These are phyloP conservation scores for Fusarium penzigii DNA, from an alignment of 2,329 filamentous ascomycete genomes.

Conservation along the genomic window DNA sequence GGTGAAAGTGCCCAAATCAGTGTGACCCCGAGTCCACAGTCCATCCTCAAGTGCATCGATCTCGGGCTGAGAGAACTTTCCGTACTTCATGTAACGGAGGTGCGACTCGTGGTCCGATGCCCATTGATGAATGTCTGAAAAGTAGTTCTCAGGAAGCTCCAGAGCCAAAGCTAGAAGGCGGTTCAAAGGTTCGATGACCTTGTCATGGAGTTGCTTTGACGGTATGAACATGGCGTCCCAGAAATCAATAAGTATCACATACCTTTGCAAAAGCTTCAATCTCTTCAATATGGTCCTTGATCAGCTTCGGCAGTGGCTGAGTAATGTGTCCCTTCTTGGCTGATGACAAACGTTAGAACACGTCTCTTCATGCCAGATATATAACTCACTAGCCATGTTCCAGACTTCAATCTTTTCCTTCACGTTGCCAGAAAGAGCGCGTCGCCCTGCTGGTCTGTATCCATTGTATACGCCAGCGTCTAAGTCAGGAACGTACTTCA, in stretches of 20 bases:
- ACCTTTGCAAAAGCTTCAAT: constrained; percentile 21
- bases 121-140: constrained; percentile 53
- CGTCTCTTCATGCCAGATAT: neutral
- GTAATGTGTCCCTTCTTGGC: constrained; percentile 31
- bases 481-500: constrained; percentile 52
- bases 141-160: constrained; percentile 61
- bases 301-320: constrained; percentile 3
- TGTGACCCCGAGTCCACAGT: constrained; percentile 52
- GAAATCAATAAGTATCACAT: neutral
- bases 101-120: constrained; percentile 60
- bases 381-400: constrained; percentile 38
- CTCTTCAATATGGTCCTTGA: constrained; percentile 12
- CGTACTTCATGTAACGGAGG: constrained; percentile 64
- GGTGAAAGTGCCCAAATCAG: constrained; percentile 57
- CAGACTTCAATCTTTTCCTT: constrained; percentile 41
- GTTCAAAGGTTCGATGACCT: constrained; percentile 58
- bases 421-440: constrained; percentile 37
- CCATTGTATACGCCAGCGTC: constrained; percentile 58
- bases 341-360: constrained; percentile 1
- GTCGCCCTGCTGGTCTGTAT: constrained; percentile 50
- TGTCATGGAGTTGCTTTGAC: constrained; percentile 45
- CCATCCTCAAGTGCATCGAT: constrained; percentile 43
- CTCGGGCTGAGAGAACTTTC: constrained; percentile 48
- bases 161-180: constrained; percentile 62
- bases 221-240: neutral